Evolutionary conservation across 1,284 basidiomycete genomes (phyloP), one percentile per base, ranked within the genome.

Genomic region (Somion occarium): DNA sequence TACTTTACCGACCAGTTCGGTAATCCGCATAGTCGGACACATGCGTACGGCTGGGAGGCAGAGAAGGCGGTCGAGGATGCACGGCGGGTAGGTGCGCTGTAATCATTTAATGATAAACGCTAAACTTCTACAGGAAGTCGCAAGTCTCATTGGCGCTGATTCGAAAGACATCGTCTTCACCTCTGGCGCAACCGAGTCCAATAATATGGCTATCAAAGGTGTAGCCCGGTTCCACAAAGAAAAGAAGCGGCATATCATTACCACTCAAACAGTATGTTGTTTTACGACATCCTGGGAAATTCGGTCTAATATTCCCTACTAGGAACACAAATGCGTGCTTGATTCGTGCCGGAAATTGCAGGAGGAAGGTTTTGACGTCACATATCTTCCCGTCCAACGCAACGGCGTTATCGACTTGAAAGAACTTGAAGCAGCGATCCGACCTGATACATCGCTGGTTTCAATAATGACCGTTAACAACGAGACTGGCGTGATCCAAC

Each of bases 381-480:
- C 97, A 5, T 99, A 99, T 70, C 80, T 99, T 15, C 94, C 97
- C 1, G 97, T 99, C 13, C 82, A 91, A 64, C 68, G 76, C 20
- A 93, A 96, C 65, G 97, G 97, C 27, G 67, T 98, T 43, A 73
- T 99, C 57, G 54, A 69, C 39, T 50, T 73, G 51, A 55, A 72
- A 53, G 53, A 73, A 45, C 54, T 73, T 51, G 61, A 71, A 61
- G 56, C 67, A 49, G 53, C 72, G 56, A 60, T 68, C 30, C 63
- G 65, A 7, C 63, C 65, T 2, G 66, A 67, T 42, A 67, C 66
- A 20, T 62, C 64, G 5, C 52, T 74, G 57, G 61, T 73, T 38
- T 97, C 95, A 9, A 89, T 99, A 68, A 99, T 99, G 97, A 83
- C 91, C 2, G 96, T 99, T 56, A 99, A 99, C 76, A 99, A 99